Evolutionary conservation across 352 stramenopile genomes (phyloP), one percentile per base, ranked within the genome.

Genomic region (Peronospora farinosa): DNA sequence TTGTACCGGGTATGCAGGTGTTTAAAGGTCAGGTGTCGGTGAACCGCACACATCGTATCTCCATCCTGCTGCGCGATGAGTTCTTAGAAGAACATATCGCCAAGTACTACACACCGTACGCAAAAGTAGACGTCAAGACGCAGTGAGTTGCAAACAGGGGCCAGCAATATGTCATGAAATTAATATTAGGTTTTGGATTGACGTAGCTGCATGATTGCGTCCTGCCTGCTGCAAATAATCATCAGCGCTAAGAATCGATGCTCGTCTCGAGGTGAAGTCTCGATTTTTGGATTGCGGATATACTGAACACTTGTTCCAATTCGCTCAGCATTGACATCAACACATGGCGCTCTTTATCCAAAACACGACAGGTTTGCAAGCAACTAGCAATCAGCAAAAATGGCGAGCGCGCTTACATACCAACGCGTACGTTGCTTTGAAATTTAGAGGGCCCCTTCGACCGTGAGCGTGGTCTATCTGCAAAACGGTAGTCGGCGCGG

Each of bases 51-150:
- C 74, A 77, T 25, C 80, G 80, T 45, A 84, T 92, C 40, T 92
- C 80, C n/a, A 81, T 92, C 47, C 87, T 92, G 80, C 50, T 88
- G 48, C 80, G 80, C 33, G 80, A 88, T 47, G 67, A 86, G 25
- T 83, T 83, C 43, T 57, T 65, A 9, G 57, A 70, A 38, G 53
- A 78, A 38, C 69, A 68, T 19, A 46, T 74, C 15, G 58, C 52
- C 28, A 71, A 63, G 46, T 72, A 64, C 37, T 51, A 71, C 48
- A 70, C 60, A 35, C 62, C 62, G 11, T 69, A 60, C 36, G 61
- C 41, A 2, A 67, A 67, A 45, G 32, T 33, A 13, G 44, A 56
- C 17, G 8, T 27, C 8, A 43, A 63, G 40, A 9, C 54, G 42
- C 50, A 64, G 40, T 63, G 27, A 66, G 32, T 47, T 47, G 45